Evolutionary conservation across 2,329 filamentous ascomycete genomes (phyloP).

Genomic region (Penicillium freii): DNA sequence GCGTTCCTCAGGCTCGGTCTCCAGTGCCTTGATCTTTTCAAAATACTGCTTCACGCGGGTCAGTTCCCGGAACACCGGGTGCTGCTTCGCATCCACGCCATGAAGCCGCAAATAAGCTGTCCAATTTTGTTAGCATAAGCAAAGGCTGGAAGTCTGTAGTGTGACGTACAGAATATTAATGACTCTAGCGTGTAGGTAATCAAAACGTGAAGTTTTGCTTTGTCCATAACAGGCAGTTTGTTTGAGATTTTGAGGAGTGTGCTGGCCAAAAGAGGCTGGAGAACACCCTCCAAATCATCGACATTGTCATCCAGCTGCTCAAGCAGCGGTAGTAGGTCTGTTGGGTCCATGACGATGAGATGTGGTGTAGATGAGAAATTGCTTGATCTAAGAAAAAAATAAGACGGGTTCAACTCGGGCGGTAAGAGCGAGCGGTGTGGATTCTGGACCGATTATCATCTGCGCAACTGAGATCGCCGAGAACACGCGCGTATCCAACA

Average conservation of each 20-base stretch:
- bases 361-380: slow-evolving; percentile 13
- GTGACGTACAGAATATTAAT: slow-evolving; percentile 71
- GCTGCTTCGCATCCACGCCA: slow-evolving; percentile 75
- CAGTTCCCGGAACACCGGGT: slow-evolving; percentile 82
- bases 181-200: slow-evolving; percentile 88
- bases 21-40: slow-evolving; percentile 78
- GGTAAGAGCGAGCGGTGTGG: slow-evolving; percentile 21
- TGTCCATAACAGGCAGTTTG: slow-evolving; percentile 87
- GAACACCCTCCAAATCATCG: slow-evolving; percentile 70
- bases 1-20: slow-evolving; percentile 60
- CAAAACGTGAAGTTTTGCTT: slow-evolving; percentile 89
- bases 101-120: slow-evolving; percentile 73
- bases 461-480: slow-evolving; percentile 9
- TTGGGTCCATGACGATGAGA: slow-evolving; percentile 49
- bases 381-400: slow-evolving; percentile 20
- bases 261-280: slow-evolving; percentile 69
- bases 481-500: background rate
- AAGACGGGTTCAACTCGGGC: slow-evolving; percentile 20
- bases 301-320: slow-evolving; percentile 74
- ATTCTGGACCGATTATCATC: slow-evolving; percentile 10
- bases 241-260: slow-evolving; percentile 66
- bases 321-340: slow-evolving; percentile 65
- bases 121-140: slow-evolving; percentile 1
- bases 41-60: slow-evolving; percentile 88
- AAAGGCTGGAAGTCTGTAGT: background rate